These are phyloP conservation scores for Lentinula novae-zelandiae DNA, from an alignment of 1,284 basidiomycete genomes.

Conservation along the genomic window DNA sequence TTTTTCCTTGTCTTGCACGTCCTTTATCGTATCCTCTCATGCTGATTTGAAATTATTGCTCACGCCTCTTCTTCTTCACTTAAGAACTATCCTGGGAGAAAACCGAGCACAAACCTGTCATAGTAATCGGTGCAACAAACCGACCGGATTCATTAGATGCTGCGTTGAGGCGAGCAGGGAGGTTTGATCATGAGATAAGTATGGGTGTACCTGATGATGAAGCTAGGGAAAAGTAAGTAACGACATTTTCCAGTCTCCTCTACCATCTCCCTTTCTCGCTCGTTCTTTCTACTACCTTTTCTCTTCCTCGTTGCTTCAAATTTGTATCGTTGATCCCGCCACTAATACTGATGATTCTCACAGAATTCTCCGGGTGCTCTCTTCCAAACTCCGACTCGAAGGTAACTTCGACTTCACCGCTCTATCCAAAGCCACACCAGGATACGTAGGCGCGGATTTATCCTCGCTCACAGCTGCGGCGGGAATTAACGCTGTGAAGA, in stretches of 20 bases:
- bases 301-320: not conserved
- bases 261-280: too few relatives aligned
- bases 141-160: slow-evolving; percentile 93
- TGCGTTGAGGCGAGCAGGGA: slow-evolving; percentile 86
- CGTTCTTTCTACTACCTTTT: not conserved
- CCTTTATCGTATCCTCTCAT: too few relatives aligned
- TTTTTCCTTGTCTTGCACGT: not conserved
- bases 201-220: slow-evolving; percentile 96
- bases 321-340: too few relatives aligned
- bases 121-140: slow-evolving; percentile 96
- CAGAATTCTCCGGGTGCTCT: slow-evolving; percentile 82
- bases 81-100: slow-evolving; percentile 90
- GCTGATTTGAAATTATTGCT: too few relatives aligned
- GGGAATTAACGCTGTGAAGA: slow-evolving; percentile 93
- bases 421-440: slow-evolving; percentile 91
- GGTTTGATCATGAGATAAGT: slow-evolving; percentile 97
- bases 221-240: slow-evolving; percentile 78
- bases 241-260: too few relatives aligned
- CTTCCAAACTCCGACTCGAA: slow-evolving; percentile 69
- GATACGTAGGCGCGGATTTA: slow-evolving; percentile 95
- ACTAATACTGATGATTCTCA: too few relatives aligned
- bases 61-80: not conserved
- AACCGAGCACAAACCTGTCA: slow-evolving; percentile 83
- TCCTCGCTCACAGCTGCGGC: slow-evolving; percentile 90
- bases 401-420: slow-evolving; percentile 81